A percentile compares a stretch with the other conserved stretches of the same genome.
Conservation (phyloP, 2,329 filamentous ascomycete species). For the Mollisiaceae sp. region DNA sequence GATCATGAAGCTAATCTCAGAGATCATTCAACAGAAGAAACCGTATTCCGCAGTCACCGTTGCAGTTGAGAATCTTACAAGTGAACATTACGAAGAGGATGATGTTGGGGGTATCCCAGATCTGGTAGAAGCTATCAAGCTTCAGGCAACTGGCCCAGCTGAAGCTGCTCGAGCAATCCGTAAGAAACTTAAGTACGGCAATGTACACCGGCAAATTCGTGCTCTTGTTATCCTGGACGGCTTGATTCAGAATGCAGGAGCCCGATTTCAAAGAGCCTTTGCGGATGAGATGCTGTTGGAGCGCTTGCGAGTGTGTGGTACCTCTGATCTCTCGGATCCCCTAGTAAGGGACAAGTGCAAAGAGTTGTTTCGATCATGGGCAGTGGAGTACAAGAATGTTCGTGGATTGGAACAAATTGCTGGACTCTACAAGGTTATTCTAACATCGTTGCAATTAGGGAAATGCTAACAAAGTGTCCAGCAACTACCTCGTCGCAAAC, state of each 20-base stretch:
- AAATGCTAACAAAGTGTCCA: conserved; percentile 36
- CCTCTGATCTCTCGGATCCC: conserved; percentile 81
- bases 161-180: conserved; percentile 91
- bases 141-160: conserved; percentile 83
- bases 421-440: conserved; percentile 69
- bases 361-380: conserved; percentile 86
- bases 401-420: conserved; percentile 81
- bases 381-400: conserved; percentile 77
- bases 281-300: conserved; percentile 92
- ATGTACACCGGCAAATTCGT: conserved; percentile 87
- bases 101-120: conserved; percentile 92
- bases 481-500: conserved; percentile 70
- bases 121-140: conserved; percentile 89
- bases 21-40: conserved; percentile 62
- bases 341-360: conserved; percentile 90
- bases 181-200: conserved; percentile 99
- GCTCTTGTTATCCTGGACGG: conserved; percentile 89
- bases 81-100: conserved; percentile 88
- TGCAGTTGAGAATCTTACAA: conserved; percentile 86
- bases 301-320: conserved; percentile 84
- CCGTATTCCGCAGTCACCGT: conserved; percentile 95
- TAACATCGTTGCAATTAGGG: background rate
- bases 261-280: conserved; percentile 84
- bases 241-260: conserved; percentile 91
- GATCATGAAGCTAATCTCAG: conserved; percentile 21